Base-by-base conservation (phyloP, 225 moss, liverwort and hornwort species). In the Sphagnum tenellum region DNA sequence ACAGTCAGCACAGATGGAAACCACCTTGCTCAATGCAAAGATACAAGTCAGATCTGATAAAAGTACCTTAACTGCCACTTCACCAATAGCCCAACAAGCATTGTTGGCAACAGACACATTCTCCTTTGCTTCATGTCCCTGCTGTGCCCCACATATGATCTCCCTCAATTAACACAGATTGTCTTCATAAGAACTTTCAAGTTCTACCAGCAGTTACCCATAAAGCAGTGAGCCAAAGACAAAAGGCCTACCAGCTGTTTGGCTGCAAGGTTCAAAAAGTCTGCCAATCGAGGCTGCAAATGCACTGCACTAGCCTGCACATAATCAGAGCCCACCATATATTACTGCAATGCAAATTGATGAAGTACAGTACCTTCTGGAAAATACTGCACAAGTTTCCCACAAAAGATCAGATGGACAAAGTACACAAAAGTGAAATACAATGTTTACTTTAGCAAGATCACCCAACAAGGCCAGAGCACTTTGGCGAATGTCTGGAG, bases 81-180 rank as follows among this genome's bases (percentile, higher is more conserved):
- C 95, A 72, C 95, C 95, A 65, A 95, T 95, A 63, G 95, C 95
- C 95, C 95, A 95, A 77, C 95, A 95, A 54, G 95, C 95, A 78
- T 95, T 95, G 81, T 95, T 95, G 46, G 91, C 95, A n/a, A 95
- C 95, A 47, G 94, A 95, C 45, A 95, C 94, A 79, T 95, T 95
- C 53, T 95, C 94, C 67, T 89, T 95, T 9, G 79, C 91, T 78
- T 86, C 89, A 71, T 82, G 81, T 70, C 88, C 91, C 94, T 95
- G 91, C 80, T 80, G 78, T 68, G 72, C 76, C 49, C 67, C 59
- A 29, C 0, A 29, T 29, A 29, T 29, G 29, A 29, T 29, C 29
- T 29, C 29, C 29, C 59, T 58, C 58, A 12, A 13, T 44, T 58
- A 13, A 58, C 12, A 13, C 7, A 29, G 29, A 29, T 29, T 29